These are phyloP conservation scores for Ogataea pini DNA, from an alignment of 805 yeast species.

Conservation along the genomic window DNA sequence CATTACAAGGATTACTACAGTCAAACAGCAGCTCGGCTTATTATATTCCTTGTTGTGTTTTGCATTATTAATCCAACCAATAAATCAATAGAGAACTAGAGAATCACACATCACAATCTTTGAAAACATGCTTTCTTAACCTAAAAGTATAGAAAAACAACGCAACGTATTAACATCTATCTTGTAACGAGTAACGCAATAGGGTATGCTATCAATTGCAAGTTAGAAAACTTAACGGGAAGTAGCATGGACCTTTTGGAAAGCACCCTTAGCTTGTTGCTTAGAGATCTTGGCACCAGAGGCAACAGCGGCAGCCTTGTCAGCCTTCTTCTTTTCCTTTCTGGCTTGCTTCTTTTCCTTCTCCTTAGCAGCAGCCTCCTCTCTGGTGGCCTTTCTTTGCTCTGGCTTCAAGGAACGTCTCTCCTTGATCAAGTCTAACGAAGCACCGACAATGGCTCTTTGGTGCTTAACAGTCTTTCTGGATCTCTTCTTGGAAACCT, in stretches of 20 bases:
- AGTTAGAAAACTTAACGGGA: conserved; percentile 69
- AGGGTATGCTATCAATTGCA: conserved; percentile 5
- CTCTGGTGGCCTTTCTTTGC: conserved; percentile 97
- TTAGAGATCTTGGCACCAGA: conserved; percentile 80
- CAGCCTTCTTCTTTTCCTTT: conserved; percentile 94
- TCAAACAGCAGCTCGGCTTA: conserved; percentile 1
- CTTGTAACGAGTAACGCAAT: conserved; percentile 6
- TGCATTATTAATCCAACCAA: conserved; percentile 11
- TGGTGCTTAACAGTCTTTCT: conserved; percentile 98
- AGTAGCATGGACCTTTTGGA: conserved; percentile 94
- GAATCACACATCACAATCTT: conserved; percentile 11
- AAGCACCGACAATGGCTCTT: conserved; percentile 99
- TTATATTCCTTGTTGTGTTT: conserved; percentile 9
- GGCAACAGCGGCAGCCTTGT: conserved; percentile 80
- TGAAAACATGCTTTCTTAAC: conserved; percentile 10
- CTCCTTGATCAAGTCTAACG: conserved; percentile 96
- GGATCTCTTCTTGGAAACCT: conserved; percentile 93
- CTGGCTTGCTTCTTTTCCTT: conserved; percentile 88
- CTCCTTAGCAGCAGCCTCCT: conserved; percentile 78
- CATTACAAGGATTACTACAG: conserved; percentile 7
- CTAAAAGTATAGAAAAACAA: conserved; percentile 7
- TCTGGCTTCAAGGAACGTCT: conserved; percentile 96
- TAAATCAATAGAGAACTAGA: conserved; percentile 10
- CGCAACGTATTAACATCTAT: conserved; percentile 11
- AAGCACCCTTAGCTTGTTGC: conserved; percentile 97